Base-by-base conservation (phyloP, 1,139 yeast species). In the Yamadazyma atlantica region DNA sequence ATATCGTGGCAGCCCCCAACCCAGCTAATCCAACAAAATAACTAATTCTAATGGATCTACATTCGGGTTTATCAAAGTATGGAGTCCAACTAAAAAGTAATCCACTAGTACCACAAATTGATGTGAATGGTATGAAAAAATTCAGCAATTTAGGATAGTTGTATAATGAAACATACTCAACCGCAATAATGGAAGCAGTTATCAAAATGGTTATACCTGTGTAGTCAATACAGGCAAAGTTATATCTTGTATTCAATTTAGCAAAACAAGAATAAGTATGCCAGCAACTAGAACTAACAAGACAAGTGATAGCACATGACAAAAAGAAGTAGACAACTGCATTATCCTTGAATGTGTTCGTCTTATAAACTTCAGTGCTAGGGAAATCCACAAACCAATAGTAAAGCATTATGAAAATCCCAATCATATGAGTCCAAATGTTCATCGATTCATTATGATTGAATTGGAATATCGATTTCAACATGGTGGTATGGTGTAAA, bases 171-270 rank as follows among this genome's bases (percentile, higher is more conserved):
- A 88, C 78, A 58, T 86, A 89, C 59, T 90, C 96, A 0, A 92
- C 84, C 4, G 95, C 79, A 31, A 92, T 69, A 36, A 92, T 85
- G 1, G 96, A 86, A n/a, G 95, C 90, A 0, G 96, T 85, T 49
- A 92, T 89, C 45, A 92, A 68, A 10, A 89, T 75, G 0, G 97
- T 88, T 49, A 92, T 92, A 1, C 98, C 98, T 7, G 96, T 85
- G 59, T 92, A 92, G 64, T 92, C 98, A 33, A 90, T 82, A 61
- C 98, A 92, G 0, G 97, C 96, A 62, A 86, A 87, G 41, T 78
- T 76, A 45, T 82, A 73, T 56, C 96, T 75, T 41, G 81, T 62
- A 18, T 73, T 64, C 34, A 84, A 63, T 40, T 75, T 75, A 14
- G 94, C 81, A 48, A 89, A 85, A 45, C 89, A 83, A 41, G 85